Evolutionary conservation across 192 early-diverging fungal species (phyloP).

Genomic region (Chytriomyces hyalinus): DNA sequence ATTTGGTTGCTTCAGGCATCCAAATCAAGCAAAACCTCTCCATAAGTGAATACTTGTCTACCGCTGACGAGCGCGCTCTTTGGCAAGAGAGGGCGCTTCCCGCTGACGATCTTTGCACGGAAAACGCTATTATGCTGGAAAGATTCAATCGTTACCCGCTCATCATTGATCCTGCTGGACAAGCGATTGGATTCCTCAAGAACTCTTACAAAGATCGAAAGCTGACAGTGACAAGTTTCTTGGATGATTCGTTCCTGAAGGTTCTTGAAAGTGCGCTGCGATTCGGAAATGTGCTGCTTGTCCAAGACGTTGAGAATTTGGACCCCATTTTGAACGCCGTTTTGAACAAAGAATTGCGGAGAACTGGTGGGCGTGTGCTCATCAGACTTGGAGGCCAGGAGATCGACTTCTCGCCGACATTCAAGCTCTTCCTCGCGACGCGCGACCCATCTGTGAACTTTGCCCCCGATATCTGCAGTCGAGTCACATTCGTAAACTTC

Average conservation of each 20-base stretch:
- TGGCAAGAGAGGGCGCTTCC: conserved; percentile 89
- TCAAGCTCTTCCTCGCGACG: conserved; percentile 92
- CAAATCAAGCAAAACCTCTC: conserved; percentile 82
- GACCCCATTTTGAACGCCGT: conserved; percentile 98
- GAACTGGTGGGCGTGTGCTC: conserved; percentile 94
- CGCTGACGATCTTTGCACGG: conserved; percentile 90
- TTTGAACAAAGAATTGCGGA: conserved; percentile 94
- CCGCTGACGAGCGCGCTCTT: conserved; percentile 85
- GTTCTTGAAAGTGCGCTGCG: conserved; percentile 96
- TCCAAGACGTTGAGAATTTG: conserved; percentile 96
- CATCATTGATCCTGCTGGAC: conserved; percentile 96
- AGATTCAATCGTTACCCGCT: conserved; percentile 96
- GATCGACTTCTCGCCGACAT: conserved; percentile 98
- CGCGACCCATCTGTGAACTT: conserved; percentile 92
- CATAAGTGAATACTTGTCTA: conserved; percentile 87
- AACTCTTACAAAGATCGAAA: conserved; percentile 86
- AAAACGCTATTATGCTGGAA: conserved; percentile 98
- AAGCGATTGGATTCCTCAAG: conserved; percentile 86
- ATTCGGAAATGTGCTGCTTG: conserved; percentile 96
- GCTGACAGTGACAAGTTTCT: conserved; percentile 94
- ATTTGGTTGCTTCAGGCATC: conserved; percentile 70
- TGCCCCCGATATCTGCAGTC: conserved; percentile 92
- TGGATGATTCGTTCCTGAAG: conserved; percentile 97
- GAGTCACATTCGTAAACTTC: conserved; percentile 99
- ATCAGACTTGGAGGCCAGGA: conserved; percentile 96